phyloP scores from a whole-genome alignment of 192 early-diverging fungal species.

The Podila epigama region DNA sequence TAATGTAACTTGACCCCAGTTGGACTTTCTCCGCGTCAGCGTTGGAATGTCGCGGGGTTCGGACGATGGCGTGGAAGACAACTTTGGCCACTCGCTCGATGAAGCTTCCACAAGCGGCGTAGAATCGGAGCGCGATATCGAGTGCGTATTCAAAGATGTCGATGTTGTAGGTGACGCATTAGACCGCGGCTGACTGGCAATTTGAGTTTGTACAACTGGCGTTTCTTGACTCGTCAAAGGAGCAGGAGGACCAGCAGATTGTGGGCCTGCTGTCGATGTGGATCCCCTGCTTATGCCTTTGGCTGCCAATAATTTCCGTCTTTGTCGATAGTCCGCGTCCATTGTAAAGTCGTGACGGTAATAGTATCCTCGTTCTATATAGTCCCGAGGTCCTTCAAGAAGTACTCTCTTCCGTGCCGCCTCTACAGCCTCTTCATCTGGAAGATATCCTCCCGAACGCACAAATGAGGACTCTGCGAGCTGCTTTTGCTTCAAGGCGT shows the following conservation, averaged over 20 bases:
- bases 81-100: conserved; percentile 2
- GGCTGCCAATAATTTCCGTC: too few relatives aligned
- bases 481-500: conserved; percentile 23
- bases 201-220: too few relatives aligned
- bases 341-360: too few relatives aligned
- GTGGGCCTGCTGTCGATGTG: too few relatives aligned
- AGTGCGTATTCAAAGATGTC: too few relatives aligned
- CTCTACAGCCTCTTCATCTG: conserved; percentile 4
- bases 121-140: too few relatives aligned
- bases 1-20: conserved; percentile 17
- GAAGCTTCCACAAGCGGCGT: not conserved
- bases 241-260: too few relatives aligned
- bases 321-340: too few relatives aligned
- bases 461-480: conserved; percentile 18
- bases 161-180: too few relatives aligned
- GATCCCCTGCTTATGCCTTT: too few relatives aligned
- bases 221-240: too few relatives aligned
- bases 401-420: conserved; percentile 5
- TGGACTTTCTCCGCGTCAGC: conserved; percentile 8
- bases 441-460: conserved; percentile 26
- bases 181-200: too few relatives aligned
- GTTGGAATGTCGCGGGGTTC: conserved; percentile 18
- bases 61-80: not conserved
- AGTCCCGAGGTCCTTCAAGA: conserved; percentile 3
- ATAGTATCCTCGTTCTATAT: not conserved